Evolutionary conservation across 805 yeast species (phyloP).

Genomic region (Starmera amethionina): DNA sequence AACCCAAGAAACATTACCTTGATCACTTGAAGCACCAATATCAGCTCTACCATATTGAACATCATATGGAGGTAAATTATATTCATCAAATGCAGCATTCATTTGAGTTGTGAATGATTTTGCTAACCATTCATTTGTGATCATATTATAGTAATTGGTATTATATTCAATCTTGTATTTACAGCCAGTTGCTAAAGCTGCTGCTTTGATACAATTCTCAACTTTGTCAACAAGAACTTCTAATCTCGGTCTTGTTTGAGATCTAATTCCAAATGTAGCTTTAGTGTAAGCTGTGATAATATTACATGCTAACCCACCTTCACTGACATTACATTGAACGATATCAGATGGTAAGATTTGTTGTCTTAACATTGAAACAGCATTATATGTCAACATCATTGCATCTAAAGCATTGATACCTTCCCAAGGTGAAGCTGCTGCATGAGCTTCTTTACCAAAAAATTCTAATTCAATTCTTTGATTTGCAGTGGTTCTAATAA

Average conservation of each 20-base stretch:
- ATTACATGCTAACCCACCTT: neutral
- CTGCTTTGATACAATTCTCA: neutral
- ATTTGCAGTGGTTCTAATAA: neutral
- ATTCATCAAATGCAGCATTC: neutral
- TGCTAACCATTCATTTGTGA: neutral
- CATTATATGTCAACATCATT: neutral
- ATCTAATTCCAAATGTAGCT: neutral
- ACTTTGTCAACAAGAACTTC: neutral
- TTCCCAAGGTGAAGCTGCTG: neutral
- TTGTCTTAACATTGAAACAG: neutral
- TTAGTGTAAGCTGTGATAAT: neutral
- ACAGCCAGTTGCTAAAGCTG: neutral
- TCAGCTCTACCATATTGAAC: neutral
- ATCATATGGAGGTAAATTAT: neutral
- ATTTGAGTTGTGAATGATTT: neutral
- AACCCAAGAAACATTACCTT: neutral
- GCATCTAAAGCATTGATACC: neutral
- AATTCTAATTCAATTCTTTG: neutral
- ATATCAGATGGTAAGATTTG: neutral
- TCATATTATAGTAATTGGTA: neutral
- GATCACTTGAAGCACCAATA: neutral
- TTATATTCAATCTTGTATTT: neutral
- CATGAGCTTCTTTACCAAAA: neutral
- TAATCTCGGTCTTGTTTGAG: neutral
- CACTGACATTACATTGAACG: neutral